These are phyloP conservation scores for Phytophthora rubi DNA, from an alignment of 352 stramenopile genomes.

Conservation along the genomic window DNA sequence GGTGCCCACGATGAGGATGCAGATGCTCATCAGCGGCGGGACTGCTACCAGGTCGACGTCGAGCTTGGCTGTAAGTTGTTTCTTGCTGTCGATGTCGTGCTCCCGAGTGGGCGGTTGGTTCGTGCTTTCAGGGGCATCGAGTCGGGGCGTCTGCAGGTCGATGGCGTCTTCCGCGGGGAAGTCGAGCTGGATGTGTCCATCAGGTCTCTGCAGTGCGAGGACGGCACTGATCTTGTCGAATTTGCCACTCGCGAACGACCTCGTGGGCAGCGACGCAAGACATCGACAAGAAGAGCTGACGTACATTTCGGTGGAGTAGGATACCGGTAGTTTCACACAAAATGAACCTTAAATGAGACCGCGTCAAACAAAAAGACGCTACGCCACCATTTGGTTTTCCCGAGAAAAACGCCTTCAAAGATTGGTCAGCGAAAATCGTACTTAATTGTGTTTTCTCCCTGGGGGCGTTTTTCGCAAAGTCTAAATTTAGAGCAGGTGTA, in stretches of 20 bases:
- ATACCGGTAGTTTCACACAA: not conserved
- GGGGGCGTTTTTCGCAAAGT: no score
- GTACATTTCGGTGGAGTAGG: slow-evolving; percentile 25
- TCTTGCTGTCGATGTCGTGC: not conserved
- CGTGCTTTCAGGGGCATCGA: not conserved
- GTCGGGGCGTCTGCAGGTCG: slow-evolving; percentile 19
- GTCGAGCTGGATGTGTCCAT: slow-evolving; percentile 51
- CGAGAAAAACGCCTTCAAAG: no score
- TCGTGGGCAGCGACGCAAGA: slow-evolving; percentile 12
- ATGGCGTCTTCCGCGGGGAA: slow-evolving; percentile 44
- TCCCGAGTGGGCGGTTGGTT: not conserved
- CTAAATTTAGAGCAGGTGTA: no score
- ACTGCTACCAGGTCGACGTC: slow-evolving; percentile 12
- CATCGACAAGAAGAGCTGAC: slow-evolving; percentile 21
- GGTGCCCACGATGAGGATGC: slow-evolving; percentile 89
- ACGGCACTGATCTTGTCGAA: slow-evolving; percentile 25
- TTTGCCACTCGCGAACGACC: slow-evolving; percentile 16
- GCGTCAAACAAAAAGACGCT: no score
- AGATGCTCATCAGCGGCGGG: slow-evolving; percentile 57
- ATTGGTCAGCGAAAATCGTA: no score
- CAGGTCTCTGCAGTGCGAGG: slow-evolving; percentile 25
- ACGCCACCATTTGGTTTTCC: no score
- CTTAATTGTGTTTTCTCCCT: no score
- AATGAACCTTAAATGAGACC: no score
- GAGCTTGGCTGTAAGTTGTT: not conserved